phyloP scores from a whole-genome alignment of 805 yeast genomes.

The Pachysolen tannophilus region DNA sequence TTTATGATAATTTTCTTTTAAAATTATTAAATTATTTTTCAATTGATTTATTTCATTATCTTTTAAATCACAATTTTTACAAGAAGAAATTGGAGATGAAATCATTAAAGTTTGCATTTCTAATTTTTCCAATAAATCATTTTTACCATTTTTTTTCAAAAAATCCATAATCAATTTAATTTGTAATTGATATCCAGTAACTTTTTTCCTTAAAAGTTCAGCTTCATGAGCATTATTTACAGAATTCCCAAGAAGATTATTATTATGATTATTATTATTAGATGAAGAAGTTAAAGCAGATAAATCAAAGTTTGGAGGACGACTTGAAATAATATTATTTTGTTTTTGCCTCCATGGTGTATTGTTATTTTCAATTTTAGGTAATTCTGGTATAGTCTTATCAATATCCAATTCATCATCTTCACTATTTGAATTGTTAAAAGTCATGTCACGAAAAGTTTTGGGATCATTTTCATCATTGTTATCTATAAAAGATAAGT shows the following conservation, averaged over 20 bases:
- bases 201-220: conserved; percentile 20
- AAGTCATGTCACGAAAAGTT: no score
- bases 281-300: conserved; percentile 9
- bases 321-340: no score
- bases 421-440: conserved; percentile 8
- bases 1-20: not conserved
- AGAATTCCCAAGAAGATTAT: not conserved
- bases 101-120: conserved; percentile 2
- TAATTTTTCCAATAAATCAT: conserved; percentile 7
- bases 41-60: conserved; percentile 8
- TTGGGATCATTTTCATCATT: no score
- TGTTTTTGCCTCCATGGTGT: no score
- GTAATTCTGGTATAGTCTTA: conserved; percentile 7
- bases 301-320: not conserved
- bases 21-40: conserved; percentile 9
- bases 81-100: not conserved
- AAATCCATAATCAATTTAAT: conserved; percentile 22
- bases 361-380: no score
- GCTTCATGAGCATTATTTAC: conserved; percentile 14
- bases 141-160: conserved; percentile 14
- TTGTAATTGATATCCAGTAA: conserved; percentile 26
- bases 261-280: not conserved
- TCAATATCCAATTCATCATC: conserved; percentile 12
- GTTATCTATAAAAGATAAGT: no score
- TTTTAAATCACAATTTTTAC: conserved; percentile 5